Evolutionary conservation across 306 rosid genomes (phyloP), one percentile per base, ranked within the genome.

Genomic region (Adenanthera pavonina): DNA sequence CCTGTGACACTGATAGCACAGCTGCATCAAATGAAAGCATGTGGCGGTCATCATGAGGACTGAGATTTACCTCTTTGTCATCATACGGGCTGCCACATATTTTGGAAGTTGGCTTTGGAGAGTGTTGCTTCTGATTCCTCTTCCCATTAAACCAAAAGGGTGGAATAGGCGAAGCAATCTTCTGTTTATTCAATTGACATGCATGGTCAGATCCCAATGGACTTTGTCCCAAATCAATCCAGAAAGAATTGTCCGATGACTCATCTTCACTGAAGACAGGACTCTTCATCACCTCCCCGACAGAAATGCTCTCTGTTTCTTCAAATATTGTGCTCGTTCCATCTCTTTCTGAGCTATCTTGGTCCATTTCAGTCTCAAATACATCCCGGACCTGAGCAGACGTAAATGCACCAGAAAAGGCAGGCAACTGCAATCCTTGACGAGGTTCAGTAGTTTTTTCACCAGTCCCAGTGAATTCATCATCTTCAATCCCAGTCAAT

Each of bases 211-310:
- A 94, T 78, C 97, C 97, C 84, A 91, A 35, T 40, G 99, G 99
- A 80, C 99, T 95, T 82, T 91, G 99, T 70, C 99, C 97, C 92
- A 95, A 86, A 90, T 93, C 99, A 62, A 95, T 95, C 97, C 97
- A 95, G 84, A 76, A 85, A 1, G 99, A 95, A 77, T 95, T 92
- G 78, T 93, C 99, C 0, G 97, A 93, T 6, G 99, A 95, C 85
- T 90, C 99, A 0, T 95, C 99, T 84, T 95, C 99, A 48, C 97
- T 95, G 89, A 95, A 95, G 14, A 95, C 92, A 3, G 99, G 99
- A 87, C 99, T 95, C 89, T 93, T 95, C 94, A 95, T 95, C 83
- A 95, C 89, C 75, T 95, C 99, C 74, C 99, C 99, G 52, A 92
- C 91, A 30, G 97, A 94, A 71, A 94, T 44, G 80, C 94, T 93